Evolutionary conservation across 2,329 filamentous ascomycete species (phyloP).

Genomic region (Didymella pinodella): DNA sequence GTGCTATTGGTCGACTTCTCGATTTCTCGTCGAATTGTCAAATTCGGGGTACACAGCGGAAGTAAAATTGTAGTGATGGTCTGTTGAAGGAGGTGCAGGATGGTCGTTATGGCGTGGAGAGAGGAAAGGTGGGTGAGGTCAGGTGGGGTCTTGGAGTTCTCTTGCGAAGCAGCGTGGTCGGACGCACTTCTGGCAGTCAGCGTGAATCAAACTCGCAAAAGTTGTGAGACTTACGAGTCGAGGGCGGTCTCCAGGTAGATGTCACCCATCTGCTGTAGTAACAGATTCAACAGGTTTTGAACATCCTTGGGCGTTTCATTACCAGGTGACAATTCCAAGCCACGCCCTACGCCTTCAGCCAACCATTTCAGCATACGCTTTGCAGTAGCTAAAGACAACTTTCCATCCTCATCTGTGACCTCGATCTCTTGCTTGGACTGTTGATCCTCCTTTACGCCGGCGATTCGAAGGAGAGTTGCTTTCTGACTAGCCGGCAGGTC

Average conservation of each 20-base stretch:
- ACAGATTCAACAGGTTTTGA: conserved; percentile 79
- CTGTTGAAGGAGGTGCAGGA: conserved; percentile 91
- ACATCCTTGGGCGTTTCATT: conserved; percentile 95
- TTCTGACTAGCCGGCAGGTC: conserved; percentile 90
- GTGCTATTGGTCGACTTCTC: conserved; percentile 80
- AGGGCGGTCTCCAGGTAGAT: conserved; percentile 74
- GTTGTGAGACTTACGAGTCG: conserved; percentile 58
- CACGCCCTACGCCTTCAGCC: conserved; percentile 90
- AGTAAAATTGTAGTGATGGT: conserved; percentile 91
- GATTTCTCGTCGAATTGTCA: conserved; percentile 88
- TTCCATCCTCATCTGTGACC: conserved; percentile 87
- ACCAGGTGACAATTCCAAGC: conserved; percentile 86
- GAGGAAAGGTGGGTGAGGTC: conserved; percentile 84
- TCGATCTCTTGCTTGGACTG: conserved; percentile 86
- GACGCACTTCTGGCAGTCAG: conserved; percentile 50
- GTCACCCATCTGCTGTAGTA: conserved; percentile 87
- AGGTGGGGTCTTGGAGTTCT: conserved; percentile 82
- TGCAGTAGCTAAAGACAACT: conserved; percentile 82
- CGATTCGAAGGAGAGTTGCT: conserved; percentile 86
- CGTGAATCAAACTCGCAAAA: not conserved
- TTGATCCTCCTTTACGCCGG: conserved; percentile 78
- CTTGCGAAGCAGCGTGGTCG: conserved; percentile 78
- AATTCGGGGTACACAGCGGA: conserved; percentile 85
- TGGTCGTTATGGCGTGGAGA: conserved; percentile 82
- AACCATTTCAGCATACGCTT: conserved; percentile 99